phyloP scores from a whole-genome alignment of 2,329 filamentous ascomycete genomes.

The Diaporthe vaccinii region DNA sequence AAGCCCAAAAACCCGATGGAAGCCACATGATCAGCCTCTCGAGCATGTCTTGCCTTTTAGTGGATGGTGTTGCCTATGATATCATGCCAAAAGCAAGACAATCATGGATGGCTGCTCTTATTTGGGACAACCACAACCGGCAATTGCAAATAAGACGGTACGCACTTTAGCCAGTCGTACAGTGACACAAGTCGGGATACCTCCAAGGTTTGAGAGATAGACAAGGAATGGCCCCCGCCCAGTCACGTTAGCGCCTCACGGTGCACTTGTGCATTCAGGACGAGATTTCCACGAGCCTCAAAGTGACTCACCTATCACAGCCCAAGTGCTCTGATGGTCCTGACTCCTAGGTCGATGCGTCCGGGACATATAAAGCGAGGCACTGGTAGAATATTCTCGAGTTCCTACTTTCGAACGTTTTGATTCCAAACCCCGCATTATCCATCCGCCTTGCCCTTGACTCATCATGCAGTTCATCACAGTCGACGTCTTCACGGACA shows the following conservation, averaged over 20 bases:
- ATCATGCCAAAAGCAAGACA: background rate
- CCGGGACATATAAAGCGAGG: background rate
- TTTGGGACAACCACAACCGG: background rate
- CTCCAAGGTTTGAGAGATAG: slow-evolving; percentile 23
- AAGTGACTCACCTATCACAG: slow-evolving; percentile 18
- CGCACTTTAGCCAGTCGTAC: slow-evolving; percentile 19
- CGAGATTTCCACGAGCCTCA: slow-evolving; percentile 1
- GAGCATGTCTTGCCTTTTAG: slow-evolving; percentile 5
- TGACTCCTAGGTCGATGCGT: background rate
- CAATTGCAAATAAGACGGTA: background rate
- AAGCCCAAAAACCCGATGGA: too few relatives aligned
- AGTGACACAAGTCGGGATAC: slow-evolving; percentile 24
- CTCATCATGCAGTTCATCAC: slow-evolving; percentile 61
- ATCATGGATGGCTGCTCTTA: background rate
- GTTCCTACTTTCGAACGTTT: background rate
- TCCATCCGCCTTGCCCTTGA: background rate
- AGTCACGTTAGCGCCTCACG: slow-evolving; percentile 29
- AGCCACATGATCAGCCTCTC: background rate
- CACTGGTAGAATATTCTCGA: background rate
- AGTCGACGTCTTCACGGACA: slow-evolving; percentile 70
- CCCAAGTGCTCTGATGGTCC: background rate
- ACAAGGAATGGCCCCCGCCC: slow-evolving; percentile 22
- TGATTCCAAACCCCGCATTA: background rate
- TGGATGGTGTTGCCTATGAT: slow-evolving; percentile 10
- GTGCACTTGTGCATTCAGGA: slow-evolving; percentile 22